phyloP scores from a whole-genome alignment of 2,329 filamentous ascomycete species.

The Calonectria pteridis region DNA sequence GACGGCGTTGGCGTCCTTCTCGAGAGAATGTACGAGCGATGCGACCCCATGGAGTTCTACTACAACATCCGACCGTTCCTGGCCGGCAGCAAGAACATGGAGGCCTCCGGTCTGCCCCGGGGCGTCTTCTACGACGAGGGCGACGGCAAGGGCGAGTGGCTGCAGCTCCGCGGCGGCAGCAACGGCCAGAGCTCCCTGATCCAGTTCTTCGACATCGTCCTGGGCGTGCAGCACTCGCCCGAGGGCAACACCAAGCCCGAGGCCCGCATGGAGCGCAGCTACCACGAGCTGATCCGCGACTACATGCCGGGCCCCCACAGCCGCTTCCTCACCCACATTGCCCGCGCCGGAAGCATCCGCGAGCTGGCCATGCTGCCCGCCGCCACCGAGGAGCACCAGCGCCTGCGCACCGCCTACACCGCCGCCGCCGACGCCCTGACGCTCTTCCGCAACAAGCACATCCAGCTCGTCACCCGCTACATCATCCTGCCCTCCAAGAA shows the following conservation, averaged over 20 bases:
- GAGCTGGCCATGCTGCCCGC: slow-evolving; percentile 71
- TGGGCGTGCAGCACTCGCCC: slow-evolving; percentile 81
- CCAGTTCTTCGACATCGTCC: slow-evolving; percentile 90
- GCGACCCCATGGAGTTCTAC: slow-evolving; percentile 90
- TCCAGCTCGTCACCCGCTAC: slow-evolving; percentile 90
- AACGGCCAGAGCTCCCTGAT: slow-evolving; percentile 95
- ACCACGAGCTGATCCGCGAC: slow-evolving; percentile 77
- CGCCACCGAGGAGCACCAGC: slow-evolving; percentile 63
- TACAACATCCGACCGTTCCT: slow-evolving; percentile 89
- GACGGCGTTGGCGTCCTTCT: slow-evolving; percentile 76
- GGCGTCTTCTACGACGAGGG: slow-evolving; percentile 89
- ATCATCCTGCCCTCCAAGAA: slow-evolving; percentile 82
- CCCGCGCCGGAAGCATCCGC: slow-evolving; percentile 79
- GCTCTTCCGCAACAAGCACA: slow-evolving; percentile 85
- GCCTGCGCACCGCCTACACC: slow-evolving; percentile 68
- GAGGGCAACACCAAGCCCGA: slow-evolving; percentile 49
- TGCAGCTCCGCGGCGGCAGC: slow-evolving; percentile 87
- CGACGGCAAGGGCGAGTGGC: slow-evolving; percentile 74
- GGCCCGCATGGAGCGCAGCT: slow-evolving; percentile 50
- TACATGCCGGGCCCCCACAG: slow-evolving; percentile 93
- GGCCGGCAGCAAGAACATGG: slow-evolving; percentile 94
- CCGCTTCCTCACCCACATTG: slow-evolving; percentile 80
- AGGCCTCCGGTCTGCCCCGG: slow-evolving; percentile 81
- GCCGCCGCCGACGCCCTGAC: slow-evolving; percentile 81
- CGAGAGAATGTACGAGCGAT: slow-evolving; percentile 89